These are phyloP conservation scores for Phylloboletellus chloephorus DNA, from an alignment of 1,284 basidiomycete species.

Conservation along the genomic window DNA sequence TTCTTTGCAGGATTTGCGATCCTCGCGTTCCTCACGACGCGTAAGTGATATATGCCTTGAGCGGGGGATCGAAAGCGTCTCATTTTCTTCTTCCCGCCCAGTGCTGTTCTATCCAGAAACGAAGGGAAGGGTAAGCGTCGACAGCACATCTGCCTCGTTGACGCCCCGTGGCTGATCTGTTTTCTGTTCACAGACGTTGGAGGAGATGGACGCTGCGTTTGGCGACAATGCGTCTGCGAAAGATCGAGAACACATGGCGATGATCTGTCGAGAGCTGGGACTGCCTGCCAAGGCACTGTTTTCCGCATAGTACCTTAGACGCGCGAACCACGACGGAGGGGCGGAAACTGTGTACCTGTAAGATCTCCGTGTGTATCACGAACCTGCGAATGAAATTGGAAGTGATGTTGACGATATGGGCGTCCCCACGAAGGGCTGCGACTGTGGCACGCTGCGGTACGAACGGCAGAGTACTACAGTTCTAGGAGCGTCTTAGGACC, in stretches of 20 bases:
- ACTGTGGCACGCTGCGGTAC: no score
- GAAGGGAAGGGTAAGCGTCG: conserved; percentile 28
- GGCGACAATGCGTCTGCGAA: conserved; percentile 27
- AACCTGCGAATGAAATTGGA: conserved; percentile 1
- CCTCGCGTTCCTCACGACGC: conserved; percentile 29
- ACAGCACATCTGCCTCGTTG: not conserved
- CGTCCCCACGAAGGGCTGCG: no score
- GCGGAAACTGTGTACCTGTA: no score
- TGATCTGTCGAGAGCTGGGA: conserved; percentile 29
- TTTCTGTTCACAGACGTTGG: conserved; percentile 24
- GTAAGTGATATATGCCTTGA: conserved; percentile 16
- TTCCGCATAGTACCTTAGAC: conserved; percentile 14
- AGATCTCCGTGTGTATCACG: no score
- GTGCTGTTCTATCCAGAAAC: conserved; percentile 31
- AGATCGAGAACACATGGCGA: conserved; percentile 28
- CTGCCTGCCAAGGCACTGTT: conserved; percentile 25
- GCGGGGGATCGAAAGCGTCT: not conserved
- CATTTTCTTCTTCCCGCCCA: conserved; percentile 3
- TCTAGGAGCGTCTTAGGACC: no score
- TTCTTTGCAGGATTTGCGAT: conserved; percentile 28
- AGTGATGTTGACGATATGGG: no score
- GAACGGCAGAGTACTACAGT: no score
- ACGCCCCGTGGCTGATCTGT: conserved; percentile 8
- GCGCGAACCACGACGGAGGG: no score
- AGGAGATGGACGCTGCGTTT: conserved; percentile 33